A percentile compares a stretch with the other conserved stretches of the same genome.
Evolutionary conservation across 2,329 filamentous ascomycete genomes (phyloP).

Genomic region (Trichoderma sp.): DNA sequence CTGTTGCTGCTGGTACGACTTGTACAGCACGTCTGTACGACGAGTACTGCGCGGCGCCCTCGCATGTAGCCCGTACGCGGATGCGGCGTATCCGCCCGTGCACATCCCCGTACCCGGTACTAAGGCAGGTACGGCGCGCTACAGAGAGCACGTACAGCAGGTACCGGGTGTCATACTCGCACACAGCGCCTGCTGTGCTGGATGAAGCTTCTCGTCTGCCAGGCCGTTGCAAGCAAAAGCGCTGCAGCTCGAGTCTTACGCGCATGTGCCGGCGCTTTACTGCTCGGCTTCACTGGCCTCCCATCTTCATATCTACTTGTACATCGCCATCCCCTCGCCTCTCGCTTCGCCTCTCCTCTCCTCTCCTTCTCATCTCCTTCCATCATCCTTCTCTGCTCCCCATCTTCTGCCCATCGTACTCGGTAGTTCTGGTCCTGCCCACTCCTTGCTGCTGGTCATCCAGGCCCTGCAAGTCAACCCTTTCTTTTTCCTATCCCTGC

Average conservation of each 20-base stretch:
- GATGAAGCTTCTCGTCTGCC: constrained; percentile 1
- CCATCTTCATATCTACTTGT: neutral
- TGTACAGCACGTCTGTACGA: neutral
- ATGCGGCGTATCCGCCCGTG: neutral
- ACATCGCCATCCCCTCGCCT: neutral
- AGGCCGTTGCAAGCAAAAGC: neutral
- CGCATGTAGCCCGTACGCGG: neutral
- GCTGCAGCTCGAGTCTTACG: neutral
- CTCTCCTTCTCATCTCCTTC: constrained; percentile 7
- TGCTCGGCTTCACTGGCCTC: neutral
- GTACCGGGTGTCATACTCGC: neutral
- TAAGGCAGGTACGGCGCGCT: constrained; percentile 16
- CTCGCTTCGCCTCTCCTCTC: neutral
- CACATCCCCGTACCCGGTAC: constrained; percentile 3
- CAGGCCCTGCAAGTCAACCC: constrained; percentile 22
- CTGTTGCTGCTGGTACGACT: neutral
- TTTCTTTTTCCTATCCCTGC: constrained; percentile 24
- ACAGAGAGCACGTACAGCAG: constrained; percentile 5
- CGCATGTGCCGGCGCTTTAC: neutral
- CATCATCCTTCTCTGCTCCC: constrained; percentile 10
- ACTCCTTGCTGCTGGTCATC: constrained; percentile 22
- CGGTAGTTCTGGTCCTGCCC: constrained; percentile 9
- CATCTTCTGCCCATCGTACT: constrained; percentile 12
- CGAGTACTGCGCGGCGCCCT: neutral
- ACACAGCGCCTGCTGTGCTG: neutral